These are phyloP conservation scores for Ustilago curta DNA, from an alignment of 1,284 basidiomycete species.

Conservation along the genomic window DNA sequence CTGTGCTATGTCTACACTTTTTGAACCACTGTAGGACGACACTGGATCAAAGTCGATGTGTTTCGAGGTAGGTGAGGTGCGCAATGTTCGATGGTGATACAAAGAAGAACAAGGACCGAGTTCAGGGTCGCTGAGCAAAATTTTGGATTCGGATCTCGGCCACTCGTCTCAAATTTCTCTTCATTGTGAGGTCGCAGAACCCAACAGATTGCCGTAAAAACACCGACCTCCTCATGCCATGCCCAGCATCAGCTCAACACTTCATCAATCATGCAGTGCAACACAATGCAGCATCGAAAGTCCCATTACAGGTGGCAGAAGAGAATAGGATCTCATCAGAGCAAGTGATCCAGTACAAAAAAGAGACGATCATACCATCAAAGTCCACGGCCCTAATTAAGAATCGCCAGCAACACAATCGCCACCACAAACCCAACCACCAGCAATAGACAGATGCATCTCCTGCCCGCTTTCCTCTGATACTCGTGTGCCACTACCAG, in stretches of 20 bases:
- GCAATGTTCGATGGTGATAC: background rate
- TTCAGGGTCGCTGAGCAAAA: constrained; percentile 19
- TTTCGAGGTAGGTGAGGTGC: background rate
- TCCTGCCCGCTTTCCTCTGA: constrained; percentile 89
- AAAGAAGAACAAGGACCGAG: background rate
- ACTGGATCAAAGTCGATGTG: background rate
- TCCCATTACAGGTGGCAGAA: constrained; percentile 23
- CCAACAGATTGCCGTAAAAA: background rate
- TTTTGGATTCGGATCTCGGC: constrained; percentile 39
- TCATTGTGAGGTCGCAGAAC: background rate
- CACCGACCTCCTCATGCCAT: background rate
- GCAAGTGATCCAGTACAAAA: background rate
- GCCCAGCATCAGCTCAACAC: background rate
- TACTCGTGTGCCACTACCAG: constrained; percentile 90
- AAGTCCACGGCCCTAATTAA: constrained; percentile 12
- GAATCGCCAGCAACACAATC: constrained; percentile 84
- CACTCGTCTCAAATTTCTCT: background rate
- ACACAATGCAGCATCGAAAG: background rate
- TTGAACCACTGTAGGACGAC: background rate
- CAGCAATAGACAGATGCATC: constrained; percentile 89
- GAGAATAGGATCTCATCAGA: constrained; percentile 3
- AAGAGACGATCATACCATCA: too few species aligned
- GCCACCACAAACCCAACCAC: constrained; percentile 86
- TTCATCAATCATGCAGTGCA: background rate
- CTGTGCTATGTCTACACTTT: background rate